Evolutionary conservation across 371 early-diverging fungal species (phyloP).

Genomic region (Homolaphlyctis polyrhiza): DNA sequence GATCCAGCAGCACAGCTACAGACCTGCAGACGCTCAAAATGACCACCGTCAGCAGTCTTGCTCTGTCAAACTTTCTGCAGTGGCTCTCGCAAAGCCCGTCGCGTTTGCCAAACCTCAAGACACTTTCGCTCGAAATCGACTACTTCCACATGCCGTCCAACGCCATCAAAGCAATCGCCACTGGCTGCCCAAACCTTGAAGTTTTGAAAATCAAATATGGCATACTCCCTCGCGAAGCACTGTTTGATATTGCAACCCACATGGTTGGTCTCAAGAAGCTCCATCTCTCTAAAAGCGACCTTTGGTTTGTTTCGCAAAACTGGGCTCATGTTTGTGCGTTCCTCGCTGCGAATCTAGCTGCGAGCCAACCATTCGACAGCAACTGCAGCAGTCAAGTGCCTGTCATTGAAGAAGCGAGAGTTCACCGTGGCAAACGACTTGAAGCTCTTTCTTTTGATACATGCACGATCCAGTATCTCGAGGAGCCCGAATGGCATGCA

Average conservation of each 20-base stretch:
- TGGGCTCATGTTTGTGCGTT: background rate
- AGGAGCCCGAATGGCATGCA: background rate
- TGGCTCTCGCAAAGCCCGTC: background rate
- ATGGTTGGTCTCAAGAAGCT: background rate
- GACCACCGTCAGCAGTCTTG: background rate
- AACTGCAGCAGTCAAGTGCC: background rate
- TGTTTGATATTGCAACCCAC: constrained; percentile 4
- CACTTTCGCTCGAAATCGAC: constrained; percentile 1
- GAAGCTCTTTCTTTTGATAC: background rate
- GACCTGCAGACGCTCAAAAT: background rate
- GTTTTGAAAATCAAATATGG: background rate
- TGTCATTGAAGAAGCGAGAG: no score
- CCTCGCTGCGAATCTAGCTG: background rate
- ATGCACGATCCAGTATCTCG: background rate
- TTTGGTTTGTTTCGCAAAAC: constrained; percentile 3
- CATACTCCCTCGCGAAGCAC: background rate
- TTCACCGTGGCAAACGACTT: no score
- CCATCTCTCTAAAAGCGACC: constrained; percentile 2
- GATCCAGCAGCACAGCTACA: background rate
- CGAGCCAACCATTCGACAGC: no score
- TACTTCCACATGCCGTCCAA: background rate
- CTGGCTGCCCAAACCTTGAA: background rate
- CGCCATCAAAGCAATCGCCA: background rate
- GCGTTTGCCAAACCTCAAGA: background rate
- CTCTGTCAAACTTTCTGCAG: background rate